Evolutionary conservation across 2,329 filamentous ascomycete species (phyloP).

Genomic region (Polychaeton citri): DNA sequence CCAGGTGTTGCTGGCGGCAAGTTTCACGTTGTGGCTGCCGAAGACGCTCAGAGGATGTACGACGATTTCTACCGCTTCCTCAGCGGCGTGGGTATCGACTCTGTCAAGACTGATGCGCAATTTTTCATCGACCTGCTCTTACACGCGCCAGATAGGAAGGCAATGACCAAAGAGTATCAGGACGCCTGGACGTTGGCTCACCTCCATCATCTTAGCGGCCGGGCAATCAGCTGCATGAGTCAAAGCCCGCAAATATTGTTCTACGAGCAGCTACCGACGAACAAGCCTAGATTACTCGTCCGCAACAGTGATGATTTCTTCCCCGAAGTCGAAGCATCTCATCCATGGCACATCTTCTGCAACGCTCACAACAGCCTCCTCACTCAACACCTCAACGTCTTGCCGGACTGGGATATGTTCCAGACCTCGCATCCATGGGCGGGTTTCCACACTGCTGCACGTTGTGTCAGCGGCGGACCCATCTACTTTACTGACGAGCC

Average conservation of each 20-base stretch:
- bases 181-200: conserved; percentile 74
- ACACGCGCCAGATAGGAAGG: conserved; percentile 54
- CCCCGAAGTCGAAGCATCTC: conserved; percentile 63
- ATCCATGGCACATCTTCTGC: conserved; percentile 90
- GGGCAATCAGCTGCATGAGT: conserved; percentile 88
- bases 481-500: conserved; percentile 90
- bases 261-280: conserved; percentile 66
- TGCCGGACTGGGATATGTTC: conserved; percentile 77
- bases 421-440: conserved; percentile 58
- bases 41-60: conserved; percentile 64
- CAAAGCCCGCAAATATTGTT: conserved; percentile 78
- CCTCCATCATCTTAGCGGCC: conserved; percentile 63
- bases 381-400: conserved; percentile 68
- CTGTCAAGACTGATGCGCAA: conserved; percentile 87
- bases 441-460: conserved; percentile 75
- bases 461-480: conserved; percentile 80
- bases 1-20: conserved; percentile 46
- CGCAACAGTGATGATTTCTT: conserved; percentile 92
- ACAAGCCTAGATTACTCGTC: conserved; percentile 57
- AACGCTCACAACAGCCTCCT: conserved; percentile 84
- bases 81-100: conserved; percentile 58
- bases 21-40: conserved; percentile 59
- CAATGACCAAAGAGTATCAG: conserved; percentile 62
- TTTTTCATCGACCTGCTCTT: conserved; percentile 71
- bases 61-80: conserved; percentile 86